These are phyloP conservation scores for Wickerhamiella nectarea DNA, from an alignment of 805 yeast genomes.

Conservation along the genomic window DNA sequence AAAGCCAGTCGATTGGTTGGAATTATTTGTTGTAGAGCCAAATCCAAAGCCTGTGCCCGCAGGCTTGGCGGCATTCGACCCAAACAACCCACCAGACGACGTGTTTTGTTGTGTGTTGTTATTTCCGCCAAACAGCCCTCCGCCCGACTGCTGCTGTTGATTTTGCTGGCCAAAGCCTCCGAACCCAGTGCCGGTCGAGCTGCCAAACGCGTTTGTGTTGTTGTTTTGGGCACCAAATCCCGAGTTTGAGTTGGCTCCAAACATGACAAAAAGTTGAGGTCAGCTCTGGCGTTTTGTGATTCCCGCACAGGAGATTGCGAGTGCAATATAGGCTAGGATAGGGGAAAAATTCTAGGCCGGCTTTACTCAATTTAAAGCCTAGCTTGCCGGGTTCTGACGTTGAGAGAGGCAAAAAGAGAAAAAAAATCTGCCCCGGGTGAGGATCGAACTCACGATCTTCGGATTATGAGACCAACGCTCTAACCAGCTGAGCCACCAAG, in stretches of 20 bases:
- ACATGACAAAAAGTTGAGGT: conserved; percentile 15
- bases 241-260: conserved; percentile 1
- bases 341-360: too few species aligned
- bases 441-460: conserved; percentile 11
- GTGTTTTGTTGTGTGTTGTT: background rate
- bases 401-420: background rate
- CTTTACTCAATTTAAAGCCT: too few species aligned
- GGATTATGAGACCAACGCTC: conserved; percentile 11
- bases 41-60: conserved; percentile 10
- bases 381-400: too few species aligned
- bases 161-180: conserved; percentile 10
- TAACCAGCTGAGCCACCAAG: conserved; percentile 11
- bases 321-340: too few species aligned
- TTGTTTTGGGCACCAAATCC: conserved; percentile 1
- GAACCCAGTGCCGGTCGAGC: conserved; percentile 13
- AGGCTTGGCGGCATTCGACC: conserved; percentile 14
- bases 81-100: conserved; percentile 7
- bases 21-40: background rate
- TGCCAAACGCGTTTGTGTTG: background rate
- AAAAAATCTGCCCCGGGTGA: conserved; percentile 10
- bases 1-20: background rate
- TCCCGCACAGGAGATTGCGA: too few species aligned
- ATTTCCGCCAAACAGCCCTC: conserved; percentile 1
- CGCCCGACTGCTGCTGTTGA: conserved; percentile 12
- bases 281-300: too few species aligned